Evolutionary conservation across 495 filamentous ascomycete species (phyloP), one percentile per base, ranked within the genome.

Genomic region (Aspergillus heteromorphus): DNA sequence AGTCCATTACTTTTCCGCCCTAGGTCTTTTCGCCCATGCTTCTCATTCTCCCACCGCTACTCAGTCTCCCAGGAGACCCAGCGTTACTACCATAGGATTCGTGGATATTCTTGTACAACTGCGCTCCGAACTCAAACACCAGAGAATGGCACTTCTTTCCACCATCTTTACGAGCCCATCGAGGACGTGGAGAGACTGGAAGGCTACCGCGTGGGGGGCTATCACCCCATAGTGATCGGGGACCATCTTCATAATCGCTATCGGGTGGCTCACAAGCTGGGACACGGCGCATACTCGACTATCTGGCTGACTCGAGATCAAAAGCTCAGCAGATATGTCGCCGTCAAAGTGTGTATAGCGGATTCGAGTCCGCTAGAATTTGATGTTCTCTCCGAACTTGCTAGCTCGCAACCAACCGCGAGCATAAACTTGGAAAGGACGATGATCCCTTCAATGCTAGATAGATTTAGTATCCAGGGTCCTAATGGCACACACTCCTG

Each of bases 401-500:
- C 34, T 13, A 38, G 13, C n/a, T 54, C 62, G 27, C 21, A 48
- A 19, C 48, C 59, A 38, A 18, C 21, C 2, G 2, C 21, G 29
- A 40, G 18, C 21, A 48, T 55, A 58, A 48, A 40, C 49, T 55
- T 51, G 50, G 53, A 56, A 45, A 60, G 29, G 55, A 48, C 18
- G 3, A 69, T 65, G 55, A 60, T 77, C 3, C 61, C 70, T 51
- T 51, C 51, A 13, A 60, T 72, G n/a, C 57, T 75, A 9, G 75
- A 79, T 64, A 61, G 43, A 21, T 79, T 78, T 54, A 63, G 31
- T 16, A 58, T 77, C 23, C 48, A 67, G 17, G 70, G 76, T 11
- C 71, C 70, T 10, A 79, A 79, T 55, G 69, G 72, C n/a, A 66
- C 47, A 7, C 74, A 81, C 57, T 41, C 48, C 18, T 78, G 73